Percentiles rank a stretch among this genome's conserved stretches.
These are phyloP conservation scores for Heterobasidion parviporum DNA, from an alignment of 1,284 basidiomycete species.

Conservation along the genomic window DNA sequence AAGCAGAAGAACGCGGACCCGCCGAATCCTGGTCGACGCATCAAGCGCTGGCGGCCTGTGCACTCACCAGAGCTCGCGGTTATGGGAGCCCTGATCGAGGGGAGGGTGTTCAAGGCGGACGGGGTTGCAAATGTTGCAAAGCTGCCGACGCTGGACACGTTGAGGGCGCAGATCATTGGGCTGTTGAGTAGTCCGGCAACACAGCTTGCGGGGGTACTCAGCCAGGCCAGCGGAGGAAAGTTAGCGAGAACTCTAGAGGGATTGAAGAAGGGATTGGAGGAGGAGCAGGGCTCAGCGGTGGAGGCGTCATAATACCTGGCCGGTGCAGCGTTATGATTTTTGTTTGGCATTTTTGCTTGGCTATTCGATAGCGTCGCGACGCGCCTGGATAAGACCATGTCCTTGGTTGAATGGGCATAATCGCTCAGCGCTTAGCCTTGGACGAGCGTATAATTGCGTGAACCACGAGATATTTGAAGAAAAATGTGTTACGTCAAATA, in stretches of 20 bases:
- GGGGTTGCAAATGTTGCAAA: constrained; percentile 54
- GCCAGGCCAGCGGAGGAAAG: constrained; percentile 66
- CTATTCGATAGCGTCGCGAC: no score
- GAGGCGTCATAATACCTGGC: not conserved
- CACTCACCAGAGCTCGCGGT: constrained; percentile 56
- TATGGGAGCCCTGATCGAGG: constrained; percentile 72
- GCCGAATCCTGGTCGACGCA: constrained; percentile 53
- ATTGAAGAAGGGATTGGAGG: constrained; percentile 66
- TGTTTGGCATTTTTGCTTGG: no score
- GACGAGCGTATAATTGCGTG: no score
- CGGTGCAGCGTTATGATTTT: no score
- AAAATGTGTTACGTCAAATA: no score
- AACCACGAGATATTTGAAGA: no score
- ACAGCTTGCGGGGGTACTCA: constrained; percentile 61
- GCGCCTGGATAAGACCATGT: no score
- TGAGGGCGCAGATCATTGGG: constrained; percentile 70
- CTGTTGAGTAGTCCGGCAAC: constrained; percentile 62
- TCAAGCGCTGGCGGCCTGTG: constrained; percentile 45
- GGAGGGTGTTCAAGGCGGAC: constrained; percentile 51
- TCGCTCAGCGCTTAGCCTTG: no score
- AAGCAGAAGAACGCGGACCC: constrained; percentile 46
- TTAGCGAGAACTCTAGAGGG: constrained; percentile 73
- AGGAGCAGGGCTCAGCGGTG: constrained; percentile 21
- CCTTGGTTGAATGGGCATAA: no score
- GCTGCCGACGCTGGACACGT: constrained; percentile 61